These are phyloP conservation scores for Hypsizygus marmoreus DNA, from an alignment of 768 basidiomycete genomes.

Conservation along the genomic window DNA sequence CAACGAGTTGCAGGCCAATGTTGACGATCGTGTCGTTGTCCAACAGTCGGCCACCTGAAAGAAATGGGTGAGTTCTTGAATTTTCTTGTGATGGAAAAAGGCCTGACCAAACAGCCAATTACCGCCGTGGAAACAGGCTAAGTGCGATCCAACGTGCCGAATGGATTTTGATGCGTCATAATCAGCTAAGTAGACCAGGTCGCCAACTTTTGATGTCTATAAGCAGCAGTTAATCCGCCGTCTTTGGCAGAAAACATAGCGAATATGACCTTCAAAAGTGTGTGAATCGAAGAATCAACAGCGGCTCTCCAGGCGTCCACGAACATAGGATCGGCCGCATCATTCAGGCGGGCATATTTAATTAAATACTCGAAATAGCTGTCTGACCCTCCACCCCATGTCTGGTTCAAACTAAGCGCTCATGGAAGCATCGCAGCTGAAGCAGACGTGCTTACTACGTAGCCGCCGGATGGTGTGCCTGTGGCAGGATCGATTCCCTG, in stretches of 20 bases:
- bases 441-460: constrained; percentile 14
- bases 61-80: constrained; percentile 3
- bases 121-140: constrained; percentile 75
- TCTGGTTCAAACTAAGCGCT: constrained; percentile 51
- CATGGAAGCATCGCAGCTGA: constrained; percentile 57
- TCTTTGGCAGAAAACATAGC: neutral
- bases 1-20: constrained; percentile 59
- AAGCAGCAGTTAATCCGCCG: constrained; percentile 38
- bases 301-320: constrained; percentile 69
- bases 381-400: constrained; percentile 71
- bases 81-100: neutral
- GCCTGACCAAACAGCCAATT: constrained; percentile 67
- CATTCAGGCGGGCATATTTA: constrained; percentile 69
- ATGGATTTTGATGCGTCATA: constrained; percentile 47
- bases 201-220: constrained; percentile 52
- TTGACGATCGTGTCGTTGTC: constrained; percentile 68
- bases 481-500: constrained; percentile 54
- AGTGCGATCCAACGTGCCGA: constrained; percentile 66
- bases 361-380: constrained; percentile 78
- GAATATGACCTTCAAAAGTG: neutral
- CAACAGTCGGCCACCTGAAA: constrained; percentile 66
- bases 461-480: constrained; percentile 41
- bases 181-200: constrained; percentile 64
- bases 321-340: constrained; percentile 64
- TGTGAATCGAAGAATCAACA: constrained; percentile 67